Base-by-base conservation (phyloP, 208 protist genomes). In the Trypanosoma melophagium region DNA sequence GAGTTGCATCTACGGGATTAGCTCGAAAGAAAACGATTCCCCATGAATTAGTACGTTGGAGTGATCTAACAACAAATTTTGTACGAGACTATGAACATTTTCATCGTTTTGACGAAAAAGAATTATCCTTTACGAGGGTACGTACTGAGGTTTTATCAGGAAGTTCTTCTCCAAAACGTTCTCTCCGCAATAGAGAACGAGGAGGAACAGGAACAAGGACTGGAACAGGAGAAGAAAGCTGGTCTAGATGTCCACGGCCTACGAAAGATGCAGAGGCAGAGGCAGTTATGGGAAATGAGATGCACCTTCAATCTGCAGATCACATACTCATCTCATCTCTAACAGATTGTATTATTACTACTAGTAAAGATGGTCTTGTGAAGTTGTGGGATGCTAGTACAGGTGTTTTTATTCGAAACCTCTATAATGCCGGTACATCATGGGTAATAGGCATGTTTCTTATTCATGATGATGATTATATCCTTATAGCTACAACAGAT, bases 361-460 rank as follows among this genome's bases (percentile, higher is more conserved):
- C 72, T 56, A 90, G 84, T 72, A 90, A 91, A 60, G 90, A 93
- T 65, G 83, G 86, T 35, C 60, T 93, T 35, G 74, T 95, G 44
- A 95, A 95, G 60, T 56, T 86, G 47, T 95, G 90, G 90, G 79
- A 90, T 44, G 69, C 65, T 17, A 58, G 38, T 2, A 76, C 73
- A n/a, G 87, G 87, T 0, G 70, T 73, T 52, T 93, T 90, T 56
- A 62, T 80, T 22, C 60, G 64, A 42, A 95, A 86, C 45, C 66
- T 92, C 14, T 77, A 90, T 31, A 90, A 93, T 72, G 58, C 88
- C 9, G 90, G 85, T 45, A 67, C 66, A 22, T 50, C 86, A 21
- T 93, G 85, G 90, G 86, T 93, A 52, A 78, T 95, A 38, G 58
- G 74, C 9, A 84, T 95, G 81, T 81, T 66, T 49, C 79, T 93